Conservation (phyloP, 768 basidiomycete species). For the Clavulina sp. region DNA sequence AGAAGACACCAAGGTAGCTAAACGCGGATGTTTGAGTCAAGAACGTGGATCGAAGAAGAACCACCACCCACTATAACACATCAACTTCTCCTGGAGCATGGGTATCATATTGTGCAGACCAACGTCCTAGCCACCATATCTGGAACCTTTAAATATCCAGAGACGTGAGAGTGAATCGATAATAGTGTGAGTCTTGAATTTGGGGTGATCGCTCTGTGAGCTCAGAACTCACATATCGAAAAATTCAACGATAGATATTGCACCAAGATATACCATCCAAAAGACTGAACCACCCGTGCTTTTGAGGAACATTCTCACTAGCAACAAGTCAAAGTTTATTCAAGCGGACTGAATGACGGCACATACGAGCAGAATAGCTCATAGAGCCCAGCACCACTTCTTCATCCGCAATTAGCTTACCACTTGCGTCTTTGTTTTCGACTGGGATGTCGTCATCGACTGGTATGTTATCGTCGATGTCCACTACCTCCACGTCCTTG, state of each 20-base stretch:
- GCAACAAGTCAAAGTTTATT: neutral
- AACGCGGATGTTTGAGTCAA: constrained; percentile 16
- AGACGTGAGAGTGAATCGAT: constrained; percentile 9
- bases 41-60: constrained; percentile 24
- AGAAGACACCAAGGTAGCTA: constrained; percentile 20
- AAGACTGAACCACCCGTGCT: too few relatives aligned
- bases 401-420: constrained; percentile 45
- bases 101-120: constrained; percentile 4
- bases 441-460: too few relatives aligned
- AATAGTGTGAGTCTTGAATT: constrained; percentile 10
- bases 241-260: constrained; percentile 16
- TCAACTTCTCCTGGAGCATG: constrained; percentile 18
- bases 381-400: constrained; percentile 45
- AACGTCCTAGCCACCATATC: constrained; percentile 27
- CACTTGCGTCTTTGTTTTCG: too few relatives aligned
- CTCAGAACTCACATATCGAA: constrained; percentile 19
- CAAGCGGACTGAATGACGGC: neutral
- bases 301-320: neutral
- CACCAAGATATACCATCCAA: neutral
- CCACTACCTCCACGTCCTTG: constrained; percentile 33
- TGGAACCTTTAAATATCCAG: constrained; percentile 15
- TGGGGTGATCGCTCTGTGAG: constrained; percentile 19
- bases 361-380: constrained; percentile 29
- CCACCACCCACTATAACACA: constrained; percentile 18
- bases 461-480: constrained; percentile 27